Evolutionary conservation across 2,329 filamentous ascomycete genomes (phyloP).

Genomic region (Botrytis sinoallii): DNA sequence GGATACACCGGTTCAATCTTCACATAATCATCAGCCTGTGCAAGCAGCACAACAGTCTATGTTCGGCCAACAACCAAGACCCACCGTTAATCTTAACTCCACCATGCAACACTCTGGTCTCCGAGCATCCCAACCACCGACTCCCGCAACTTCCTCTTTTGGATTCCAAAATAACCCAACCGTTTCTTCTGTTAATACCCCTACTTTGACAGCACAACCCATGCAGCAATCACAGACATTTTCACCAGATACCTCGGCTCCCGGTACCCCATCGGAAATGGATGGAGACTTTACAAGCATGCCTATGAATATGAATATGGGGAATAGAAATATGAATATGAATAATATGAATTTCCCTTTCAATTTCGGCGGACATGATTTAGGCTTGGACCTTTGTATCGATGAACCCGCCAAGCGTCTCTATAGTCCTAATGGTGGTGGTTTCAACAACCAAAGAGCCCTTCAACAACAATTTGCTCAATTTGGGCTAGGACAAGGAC

Average conservation of each 20-base stretch:
- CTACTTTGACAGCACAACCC: constrained; percentile 76
- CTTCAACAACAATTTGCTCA: constrained; percentile 67
- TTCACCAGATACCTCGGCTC: constrained; percentile 60
- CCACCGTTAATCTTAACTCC: constrained; percentile 72
- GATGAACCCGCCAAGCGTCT: constrained; percentile 93
- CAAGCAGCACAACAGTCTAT: constrained; percentile 65
- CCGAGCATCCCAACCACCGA: constrained; percentile 80
- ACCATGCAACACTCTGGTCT: constrained; percentile 74
- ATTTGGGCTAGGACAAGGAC: constrained; percentile 64
- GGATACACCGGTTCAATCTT: constrained; percentile 38
- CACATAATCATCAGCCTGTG: constrained; percentile 53
- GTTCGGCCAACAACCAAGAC: constrained; percentile 62
- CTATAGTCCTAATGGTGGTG: constrained; percentile 74
- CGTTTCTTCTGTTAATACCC: constrained; percentile 95
- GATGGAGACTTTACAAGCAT: constrained; percentile 70
- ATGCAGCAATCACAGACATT: constrained; percentile 49
- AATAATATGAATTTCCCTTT: constrained; percentile 41
- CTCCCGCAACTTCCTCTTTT: constrained; percentile 73
- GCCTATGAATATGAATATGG: constrained; percentile 53
- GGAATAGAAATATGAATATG: constrained; percentile 54
- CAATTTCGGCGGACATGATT: constrained; percentile 43
- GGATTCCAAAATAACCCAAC: constrained; percentile 90
- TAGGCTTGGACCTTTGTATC: constrained; percentile 64
- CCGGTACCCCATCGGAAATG: constrained; percentile 68
- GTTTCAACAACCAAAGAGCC: constrained; percentile 61